These are phyloP conservation scores for Camelina hispida DNA, from an alignment of 345 rosid genomes.

Conservation along the genomic window DNA sequence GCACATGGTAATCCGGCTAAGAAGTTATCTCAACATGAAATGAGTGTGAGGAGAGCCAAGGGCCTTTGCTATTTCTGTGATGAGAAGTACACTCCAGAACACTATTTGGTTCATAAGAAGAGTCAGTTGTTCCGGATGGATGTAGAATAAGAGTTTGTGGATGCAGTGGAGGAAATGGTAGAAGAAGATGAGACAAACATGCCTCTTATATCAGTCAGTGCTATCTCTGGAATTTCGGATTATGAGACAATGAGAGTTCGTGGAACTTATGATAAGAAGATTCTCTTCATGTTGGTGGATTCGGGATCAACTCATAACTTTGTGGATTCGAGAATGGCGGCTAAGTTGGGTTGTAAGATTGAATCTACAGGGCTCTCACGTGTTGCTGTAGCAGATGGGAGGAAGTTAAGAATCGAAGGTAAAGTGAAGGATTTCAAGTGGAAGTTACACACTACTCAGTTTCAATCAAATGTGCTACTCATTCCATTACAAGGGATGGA, in stretches of 20 bases:
- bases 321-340: fast-evolving
- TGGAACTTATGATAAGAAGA: background rate
- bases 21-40: too few relatives aligned
- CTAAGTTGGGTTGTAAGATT: fast-evolving
- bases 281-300: background rate
- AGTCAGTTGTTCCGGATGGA: background rate
- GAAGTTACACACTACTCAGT: background rate
- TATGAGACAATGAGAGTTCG: background rate
- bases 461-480: background rate
- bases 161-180: background rate
- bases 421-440: fast-evolving
- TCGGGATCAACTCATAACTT: background rate
- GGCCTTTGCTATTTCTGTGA: background rate
- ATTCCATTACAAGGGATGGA: background rate
- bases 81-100: background rate
- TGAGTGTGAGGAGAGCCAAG: background rate
- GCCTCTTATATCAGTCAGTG: background rate
- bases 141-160: background rate
- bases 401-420: background rate
- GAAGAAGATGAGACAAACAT: too few relatives aligned
- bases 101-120: background rate
- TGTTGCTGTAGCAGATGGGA: background rate
- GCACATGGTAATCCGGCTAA: too few relatives aligned
- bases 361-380: fast-evolving
- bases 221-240: fast-evolving